Conservation (phyloP, 148 eudicot species). For the Arctostaphylos glauca region DNA sequence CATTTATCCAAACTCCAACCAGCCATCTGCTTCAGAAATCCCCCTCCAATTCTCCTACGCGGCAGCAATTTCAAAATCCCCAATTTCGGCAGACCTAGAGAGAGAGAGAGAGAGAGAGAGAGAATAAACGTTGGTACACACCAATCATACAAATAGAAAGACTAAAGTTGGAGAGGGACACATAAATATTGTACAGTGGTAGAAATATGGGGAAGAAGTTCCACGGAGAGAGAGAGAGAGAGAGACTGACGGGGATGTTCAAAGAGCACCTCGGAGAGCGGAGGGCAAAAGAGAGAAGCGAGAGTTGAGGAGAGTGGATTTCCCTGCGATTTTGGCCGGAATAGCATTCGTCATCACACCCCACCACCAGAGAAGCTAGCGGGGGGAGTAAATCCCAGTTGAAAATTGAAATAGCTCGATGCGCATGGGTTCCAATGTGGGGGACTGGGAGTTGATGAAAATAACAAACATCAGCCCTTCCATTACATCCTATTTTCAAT, state of each 20-base stretch:
- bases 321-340: conserved; percentile 17
- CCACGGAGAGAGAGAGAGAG: too few species aligned
- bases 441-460: too few species aligned
- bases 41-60: conserved; percentile 25
- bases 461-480: too few species aligned
- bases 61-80: conserved; percentile 13
- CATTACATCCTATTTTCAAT: too few species aligned
- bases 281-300: conserved; percentile 5
- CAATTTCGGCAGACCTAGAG: conserved; percentile 21
- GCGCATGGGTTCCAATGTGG: too few species aligned
- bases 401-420: not conserved
- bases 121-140: conserved; percentile 1
- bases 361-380: not conserved
- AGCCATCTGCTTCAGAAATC: conserved; percentile 22
- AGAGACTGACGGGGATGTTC: conserved; percentile 9
- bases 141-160: too few species aligned
- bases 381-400: not conserved
- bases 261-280: conserved; percentile 22
- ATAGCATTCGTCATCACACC: not conserved
- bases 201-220: too few species aligned
- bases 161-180: too few species aligned
- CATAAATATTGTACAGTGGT: too few species aligned
- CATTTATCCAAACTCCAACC: conserved; percentile 27
- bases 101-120: not conserved
- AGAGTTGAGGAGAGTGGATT: conserved; percentile 16